Evolutionary conservation across 2,329 filamentous ascomycete genomes (phyloP).

Genomic region (Fusarium sp.): DNA sequence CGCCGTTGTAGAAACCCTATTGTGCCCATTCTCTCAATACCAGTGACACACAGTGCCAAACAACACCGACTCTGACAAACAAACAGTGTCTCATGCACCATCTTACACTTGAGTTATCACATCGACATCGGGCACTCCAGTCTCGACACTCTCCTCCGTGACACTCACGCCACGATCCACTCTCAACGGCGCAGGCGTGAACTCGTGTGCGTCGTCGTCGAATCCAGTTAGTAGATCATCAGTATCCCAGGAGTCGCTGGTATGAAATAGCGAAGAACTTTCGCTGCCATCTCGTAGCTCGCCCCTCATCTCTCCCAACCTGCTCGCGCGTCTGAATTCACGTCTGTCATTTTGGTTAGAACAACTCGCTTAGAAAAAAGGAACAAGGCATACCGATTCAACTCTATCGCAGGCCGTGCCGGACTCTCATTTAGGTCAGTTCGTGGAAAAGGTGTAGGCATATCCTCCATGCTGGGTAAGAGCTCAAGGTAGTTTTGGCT

Average conservation of each 20-base stretch:
- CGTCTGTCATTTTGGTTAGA: conserved; percentile 17
- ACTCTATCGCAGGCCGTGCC: neutral
- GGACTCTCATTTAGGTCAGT: neutral
- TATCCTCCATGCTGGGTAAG: neutral
- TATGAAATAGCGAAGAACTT: neutral
- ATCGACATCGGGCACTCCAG: conserved; percentile 60
- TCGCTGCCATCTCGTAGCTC: conserved; percentile 1
- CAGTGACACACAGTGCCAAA: neutral
- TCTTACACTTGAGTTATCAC: conserved; percentile 51
- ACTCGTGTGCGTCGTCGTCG: conserved; percentile 4
- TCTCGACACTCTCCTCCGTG: conserved; percentile 66
- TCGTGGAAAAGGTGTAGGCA: neutral
- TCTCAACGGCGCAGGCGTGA: conserved; percentile 51
- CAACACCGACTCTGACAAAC: neutral
- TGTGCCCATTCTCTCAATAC: neutral
- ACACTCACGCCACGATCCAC: conserved; percentile 66
- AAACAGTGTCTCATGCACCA: neutral
- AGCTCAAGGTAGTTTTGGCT: neutral
- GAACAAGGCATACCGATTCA: neutral
- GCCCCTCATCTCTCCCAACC: conserved; percentile 7
- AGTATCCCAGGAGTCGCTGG: neutral
- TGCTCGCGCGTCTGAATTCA: conserved; percentile 12
- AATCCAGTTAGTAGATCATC: neutral
- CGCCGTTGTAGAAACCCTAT: neutral
- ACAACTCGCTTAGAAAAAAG: neutral